Evolutionary conservation across 768 basidiomycete genomes (phyloP).

Genomic region (Leucocoprinus birnbaumii): DNA sequence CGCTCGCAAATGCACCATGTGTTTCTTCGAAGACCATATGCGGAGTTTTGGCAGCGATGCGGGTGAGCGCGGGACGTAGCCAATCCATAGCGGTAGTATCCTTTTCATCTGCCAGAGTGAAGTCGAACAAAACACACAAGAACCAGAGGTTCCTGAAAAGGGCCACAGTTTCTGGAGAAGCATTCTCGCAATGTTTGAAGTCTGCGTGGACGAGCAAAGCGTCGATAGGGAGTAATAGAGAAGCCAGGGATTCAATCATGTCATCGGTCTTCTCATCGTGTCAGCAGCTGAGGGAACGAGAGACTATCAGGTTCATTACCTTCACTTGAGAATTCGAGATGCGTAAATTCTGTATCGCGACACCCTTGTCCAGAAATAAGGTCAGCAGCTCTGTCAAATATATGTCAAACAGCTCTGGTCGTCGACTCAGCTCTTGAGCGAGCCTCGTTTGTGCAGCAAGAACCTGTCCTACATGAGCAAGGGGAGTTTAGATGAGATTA

Average conservation of each 20-base stretch:
- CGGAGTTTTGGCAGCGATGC: constrained; percentile 87
- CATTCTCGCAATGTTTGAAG: constrained; percentile 55
- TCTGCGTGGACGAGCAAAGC: constrained; percentile 73
- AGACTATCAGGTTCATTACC: constrained; percentile 33
- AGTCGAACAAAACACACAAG: constrained; percentile 82
- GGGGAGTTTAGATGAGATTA: not conserved
- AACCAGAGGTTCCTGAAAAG: constrained; percentile 96
- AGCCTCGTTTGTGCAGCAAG: constrained; percentile 89
- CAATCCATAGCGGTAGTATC: constrained; percentile 73
- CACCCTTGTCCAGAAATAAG: constrained; percentile 87
- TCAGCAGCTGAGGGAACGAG: not conserved
- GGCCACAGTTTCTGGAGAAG: constrained; percentile 59
- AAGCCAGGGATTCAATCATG: constrained; percentile 84
- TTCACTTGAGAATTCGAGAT: constrained; percentile 64
- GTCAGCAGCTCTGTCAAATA: constrained; percentile 85
- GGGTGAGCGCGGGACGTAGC: constrained; percentile 70
- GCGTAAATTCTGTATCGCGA: constrained; percentile 83
- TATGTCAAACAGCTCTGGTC: constrained; percentile 73
- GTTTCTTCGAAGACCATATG: constrained; percentile 79
- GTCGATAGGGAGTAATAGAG: constrained; percentile 88
- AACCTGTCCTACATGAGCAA: constrained; percentile 42
- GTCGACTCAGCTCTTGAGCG: constrained; percentile 70
- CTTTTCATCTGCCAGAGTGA: constrained; percentile 54
- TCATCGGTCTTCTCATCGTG: constrained; percentile 57
- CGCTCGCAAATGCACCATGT: constrained; percentile 79